phyloP scores from a whole-genome alignment of 2,329 filamentous ascomycete species.

The Xylariaceae sp. region DNA sequence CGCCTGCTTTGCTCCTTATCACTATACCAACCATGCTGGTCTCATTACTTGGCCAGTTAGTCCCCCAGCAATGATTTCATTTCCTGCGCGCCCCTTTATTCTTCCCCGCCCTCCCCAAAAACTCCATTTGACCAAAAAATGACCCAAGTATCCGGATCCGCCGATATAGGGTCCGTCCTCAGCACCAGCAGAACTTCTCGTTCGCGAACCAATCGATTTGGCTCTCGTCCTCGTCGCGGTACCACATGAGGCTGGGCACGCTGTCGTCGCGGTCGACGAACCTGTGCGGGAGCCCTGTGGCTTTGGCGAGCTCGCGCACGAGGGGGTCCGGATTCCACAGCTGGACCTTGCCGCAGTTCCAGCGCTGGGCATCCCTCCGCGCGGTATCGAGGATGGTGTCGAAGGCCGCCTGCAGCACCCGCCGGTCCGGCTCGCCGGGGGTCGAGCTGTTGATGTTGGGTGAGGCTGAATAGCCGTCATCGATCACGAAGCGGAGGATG shows the following conservation, averaged over 20 bases:
- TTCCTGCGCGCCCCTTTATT: background rate
- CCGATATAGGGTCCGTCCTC: slow-evolving; percentile 19
- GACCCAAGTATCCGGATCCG: too few species aligned
- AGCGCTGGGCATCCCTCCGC: too few species aligned
- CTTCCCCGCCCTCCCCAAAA: background rate
- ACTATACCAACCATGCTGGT: too few species aligned
- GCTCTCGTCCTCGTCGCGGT: slow-evolving; percentile 46
- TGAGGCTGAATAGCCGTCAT: slow-evolving; percentile 34
- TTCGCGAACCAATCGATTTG: slow-evolving; percentile 67
- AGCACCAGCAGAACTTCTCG: slow-evolving; percentile 78
- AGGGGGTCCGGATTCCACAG: slow-evolving; percentile 74
- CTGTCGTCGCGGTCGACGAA: slow-evolving; percentile 59
- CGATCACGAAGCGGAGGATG: slow-evolving; percentile 63
- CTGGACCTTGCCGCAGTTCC: slow-evolving; percentile 65
- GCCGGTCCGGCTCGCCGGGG: too few species aligned
- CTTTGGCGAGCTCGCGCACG: slow-evolving; percentile 39
- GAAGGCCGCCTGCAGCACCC: slow-evolving; percentile 47
- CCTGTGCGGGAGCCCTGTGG: slow-evolving; percentile 44
- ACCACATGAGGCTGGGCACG: slow-evolving; percentile 69
- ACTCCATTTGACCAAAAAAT: background rate
- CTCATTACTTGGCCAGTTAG: too few species aligned
- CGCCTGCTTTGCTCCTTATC: too few species aligned
- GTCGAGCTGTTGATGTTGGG: slow-evolving; percentile 16
- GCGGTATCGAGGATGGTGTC: slow-evolving; percentile 61
- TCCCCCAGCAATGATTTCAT: too few species aligned